Percentiles rank a stretch among this genome's conserved stretches.
Evolutionary conservation across 2,329 filamentous ascomycete genomes (phyloP).

Genomic region (Pseudopyricularia cyperi): DNA sequence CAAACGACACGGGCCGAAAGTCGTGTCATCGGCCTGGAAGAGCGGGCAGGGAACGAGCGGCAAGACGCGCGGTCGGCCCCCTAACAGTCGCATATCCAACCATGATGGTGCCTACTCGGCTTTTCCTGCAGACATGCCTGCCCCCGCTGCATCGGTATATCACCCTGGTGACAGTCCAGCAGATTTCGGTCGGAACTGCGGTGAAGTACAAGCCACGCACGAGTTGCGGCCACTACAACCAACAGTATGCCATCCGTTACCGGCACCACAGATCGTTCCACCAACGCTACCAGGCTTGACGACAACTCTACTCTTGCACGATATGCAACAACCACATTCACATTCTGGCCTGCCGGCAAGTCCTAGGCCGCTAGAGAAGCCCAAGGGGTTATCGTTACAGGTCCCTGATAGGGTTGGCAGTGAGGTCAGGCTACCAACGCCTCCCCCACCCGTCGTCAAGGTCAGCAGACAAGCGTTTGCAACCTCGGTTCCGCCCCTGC

Average conservation of each 20-base stretch:
- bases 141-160: neutral
- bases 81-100: slow-evolving; percentile 48
- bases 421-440: slow-evolving; percentile 18
- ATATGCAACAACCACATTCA: slow-evolving; percentile 5
- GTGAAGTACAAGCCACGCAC: neutral
- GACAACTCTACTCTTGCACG: slow-evolving; percentile 1
- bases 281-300: neutral
- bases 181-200: neutral
- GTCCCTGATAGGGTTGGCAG: slow-evolving; percentile 32
- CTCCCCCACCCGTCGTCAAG: slow-evolving; percentile 14
- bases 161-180: neutral
- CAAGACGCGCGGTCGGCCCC: slow-evolving; percentile 69
- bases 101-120: slow-evolving; percentile 51
- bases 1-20: slow-evolving; percentile 64
- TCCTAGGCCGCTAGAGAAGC: slow-evolving; percentile 9
- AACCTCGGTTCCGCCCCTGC: neutral
- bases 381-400: slow-evolving; percentile 44
- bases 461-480: slow-evolving; percentile 14
- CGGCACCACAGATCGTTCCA: neutral
- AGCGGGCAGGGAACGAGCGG: slow-evolving; percentile 48
- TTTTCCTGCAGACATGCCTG: slow-evolving; percentile 42
- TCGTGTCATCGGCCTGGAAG: slow-evolving; percentile 84
- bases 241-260: neutral
- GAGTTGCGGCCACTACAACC: neutral
- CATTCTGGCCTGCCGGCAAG: neutral